These are phyloP conservation scores for Monosporascus ibericus DNA, from an alignment of 2,329 filamentous ascomycete species.

Conservation along the genomic window DNA sequence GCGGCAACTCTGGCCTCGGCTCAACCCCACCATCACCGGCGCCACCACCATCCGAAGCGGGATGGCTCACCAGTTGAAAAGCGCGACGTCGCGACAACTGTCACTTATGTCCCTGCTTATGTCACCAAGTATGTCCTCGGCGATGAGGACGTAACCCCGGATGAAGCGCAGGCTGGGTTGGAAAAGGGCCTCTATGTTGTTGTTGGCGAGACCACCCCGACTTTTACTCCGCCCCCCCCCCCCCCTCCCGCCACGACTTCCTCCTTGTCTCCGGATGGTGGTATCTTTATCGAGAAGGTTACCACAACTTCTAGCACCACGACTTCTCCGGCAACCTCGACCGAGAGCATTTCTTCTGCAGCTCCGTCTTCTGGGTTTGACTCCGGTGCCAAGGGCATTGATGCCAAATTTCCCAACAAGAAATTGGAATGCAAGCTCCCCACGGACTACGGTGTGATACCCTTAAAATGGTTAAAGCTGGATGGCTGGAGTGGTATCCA, in stretches of 20 bases:
- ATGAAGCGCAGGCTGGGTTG: constrained; percentile 67
- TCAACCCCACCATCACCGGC: constrained; percentile 52
- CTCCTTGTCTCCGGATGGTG: constrained; percentile 25
- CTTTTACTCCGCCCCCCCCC: constrained; percentile 38
- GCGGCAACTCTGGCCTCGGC: constrained; percentile 51
- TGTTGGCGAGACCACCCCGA: constrained; percentile 52
- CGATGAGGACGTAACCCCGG: constrained; percentile 52
- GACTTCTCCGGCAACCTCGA: constrained; percentile 29
- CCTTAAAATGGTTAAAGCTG: constrained; percentile 61
- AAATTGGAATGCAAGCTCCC: constrained; percentile 72
- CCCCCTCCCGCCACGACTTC: constrained; percentile 24
- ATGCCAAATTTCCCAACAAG: constrained; percentile 69
- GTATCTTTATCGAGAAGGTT: constrained; percentile 25
- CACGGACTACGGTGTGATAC: constrained; percentile 70
- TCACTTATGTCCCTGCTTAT: constrained; percentile 52
- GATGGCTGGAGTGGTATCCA: constrained; percentile 80
- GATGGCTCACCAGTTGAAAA: constrained; percentile 40
- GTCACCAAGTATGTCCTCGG: constrained; percentile 68
- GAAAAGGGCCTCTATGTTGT: constrained; percentile 63
- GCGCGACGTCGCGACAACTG: constrained; percentile 38
- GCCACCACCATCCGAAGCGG: constrained; percentile 55
- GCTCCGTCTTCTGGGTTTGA: constrained; percentile 13
- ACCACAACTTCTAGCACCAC: constrained; percentile 26
- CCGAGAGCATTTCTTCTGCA: constrained; percentile 27
- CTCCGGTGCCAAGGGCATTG: constrained; percentile 46